phyloP scores from a whole-genome alignment of 352 stramenopile genomes.

The Pythium aphanidermatum region DNA sequence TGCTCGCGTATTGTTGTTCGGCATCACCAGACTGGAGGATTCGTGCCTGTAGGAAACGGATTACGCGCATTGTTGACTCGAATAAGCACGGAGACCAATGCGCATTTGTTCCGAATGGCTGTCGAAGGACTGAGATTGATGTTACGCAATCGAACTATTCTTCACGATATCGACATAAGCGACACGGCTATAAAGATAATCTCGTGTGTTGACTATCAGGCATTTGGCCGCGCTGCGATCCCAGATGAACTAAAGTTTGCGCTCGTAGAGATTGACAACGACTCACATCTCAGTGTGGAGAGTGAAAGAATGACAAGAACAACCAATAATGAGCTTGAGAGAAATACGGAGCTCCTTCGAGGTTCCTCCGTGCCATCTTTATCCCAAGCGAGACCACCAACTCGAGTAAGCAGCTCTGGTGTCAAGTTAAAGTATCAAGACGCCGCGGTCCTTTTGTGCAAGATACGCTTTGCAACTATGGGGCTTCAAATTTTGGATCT shows the following conservation, averaged over 20 bases:
- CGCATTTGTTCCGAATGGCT: conserved; percentile 66
- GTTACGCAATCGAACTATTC: conserved; percentile 73
- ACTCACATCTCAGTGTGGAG: no score
- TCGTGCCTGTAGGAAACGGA: conserved; percentile 50
- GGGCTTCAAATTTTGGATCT: conserved; percentile 65
- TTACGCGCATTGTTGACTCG: conserved; percentile 65
- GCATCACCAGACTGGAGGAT: conserved; percentile 34
- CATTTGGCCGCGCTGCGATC: conserved; percentile 74
- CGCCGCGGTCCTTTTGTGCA: conserved; percentile 36
- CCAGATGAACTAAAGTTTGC: no score
- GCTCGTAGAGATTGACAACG: no score
- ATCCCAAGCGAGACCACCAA: neutral
- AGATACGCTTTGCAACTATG: conserved; percentile 66
- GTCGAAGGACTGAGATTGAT: conserved; percentile 64
- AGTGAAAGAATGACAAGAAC: no score
- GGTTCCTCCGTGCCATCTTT: no score
- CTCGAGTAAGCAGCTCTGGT: conserved; percentile 8
- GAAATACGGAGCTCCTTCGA: no score
- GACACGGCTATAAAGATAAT: conserved; percentile 75
- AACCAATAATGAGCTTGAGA: no score
- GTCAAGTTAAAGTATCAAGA: conserved; percentile 28
- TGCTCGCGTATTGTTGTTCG: conserved; percentile 30
- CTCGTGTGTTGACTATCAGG: conserved; percentile 75
- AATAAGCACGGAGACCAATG: conserved; percentile 66
- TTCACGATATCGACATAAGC: conserved; percentile 81